A percentile compares a stretch with the other conserved stretches of the same genome.
phyloP scores from a whole-genome alignment of 2,329 filamentous ascomycete species.

The Bertia moriformis region DNA sequence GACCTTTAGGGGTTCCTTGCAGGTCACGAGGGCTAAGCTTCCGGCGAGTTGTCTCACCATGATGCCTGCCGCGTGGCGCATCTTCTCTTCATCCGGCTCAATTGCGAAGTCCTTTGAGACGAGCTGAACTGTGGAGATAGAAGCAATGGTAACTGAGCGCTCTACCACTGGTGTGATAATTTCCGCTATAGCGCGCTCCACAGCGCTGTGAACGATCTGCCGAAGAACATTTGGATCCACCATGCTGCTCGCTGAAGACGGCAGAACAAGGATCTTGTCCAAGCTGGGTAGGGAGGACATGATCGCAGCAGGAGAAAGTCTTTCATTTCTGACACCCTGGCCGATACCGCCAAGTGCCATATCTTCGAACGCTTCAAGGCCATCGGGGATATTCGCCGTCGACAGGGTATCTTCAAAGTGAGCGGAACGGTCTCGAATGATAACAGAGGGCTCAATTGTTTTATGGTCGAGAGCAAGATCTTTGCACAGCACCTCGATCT shows the following conservation, averaged over 20 bases:
- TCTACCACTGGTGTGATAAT: constrained; percentile 97
- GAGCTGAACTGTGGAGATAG: constrained; percentile 89
- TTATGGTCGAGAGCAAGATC: constrained; percentile 85
- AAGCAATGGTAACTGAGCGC: constrained; percentile 90
- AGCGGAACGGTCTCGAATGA: constrained; percentile 64
- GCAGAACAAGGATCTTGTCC: constrained; percentile 63
- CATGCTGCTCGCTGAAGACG: constrained; percentile 67
- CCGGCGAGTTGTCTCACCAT: constrained; percentile 93
- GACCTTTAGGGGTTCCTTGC: constrained; percentile 87
- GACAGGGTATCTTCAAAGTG: constrained; percentile 42
- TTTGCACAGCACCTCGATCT: constrained; percentile 94
- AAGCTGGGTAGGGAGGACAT: constrained; percentile 74
- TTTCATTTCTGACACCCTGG: constrained; percentile 50
- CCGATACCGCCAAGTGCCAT: constrained; percentile 63
- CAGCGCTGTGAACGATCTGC: constrained; percentile 70
- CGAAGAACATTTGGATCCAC: constrained; percentile 54
- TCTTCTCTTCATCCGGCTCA: constrained; percentile 74
- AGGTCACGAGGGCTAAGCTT: constrained; percentile 89
- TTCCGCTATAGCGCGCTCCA: constrained; percentile 80
- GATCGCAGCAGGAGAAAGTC: constrained; percentile 65
- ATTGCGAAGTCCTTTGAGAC: constrained; percentile 93
- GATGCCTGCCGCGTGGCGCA: constrained; percentile 74
- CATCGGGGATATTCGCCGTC: constrained; percentile 45
- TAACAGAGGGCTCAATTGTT: constrained; percentile 71
- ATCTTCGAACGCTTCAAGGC: constrained; percentile 69